phyloP scores from a whole-genome alignment of 352 stramenopile species.

The Phytopythium boreale region DNA sequence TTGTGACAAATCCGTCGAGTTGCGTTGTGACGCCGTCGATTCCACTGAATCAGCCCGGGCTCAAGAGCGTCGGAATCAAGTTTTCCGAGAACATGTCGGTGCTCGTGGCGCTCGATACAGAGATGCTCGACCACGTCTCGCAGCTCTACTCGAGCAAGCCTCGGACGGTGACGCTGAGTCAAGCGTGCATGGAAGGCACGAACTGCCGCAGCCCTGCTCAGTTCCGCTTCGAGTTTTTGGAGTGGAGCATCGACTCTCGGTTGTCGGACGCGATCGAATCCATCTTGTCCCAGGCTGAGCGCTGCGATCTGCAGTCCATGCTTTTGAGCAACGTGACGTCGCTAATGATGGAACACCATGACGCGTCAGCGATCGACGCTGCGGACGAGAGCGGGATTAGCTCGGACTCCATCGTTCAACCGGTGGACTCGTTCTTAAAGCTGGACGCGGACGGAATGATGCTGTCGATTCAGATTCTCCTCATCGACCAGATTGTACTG shows the following conservation, averaged over 20 bases:
- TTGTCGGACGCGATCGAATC: conserved; percentile 64
- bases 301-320: conserved; percentile 77
- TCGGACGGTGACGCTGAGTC: conserved; percentile 64
- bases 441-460: conserved; percentile 66
- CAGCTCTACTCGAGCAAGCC: conserved; percentile 77
- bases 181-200: conserved; percentile 63
- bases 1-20: conserved; percentile 32
- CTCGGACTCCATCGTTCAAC: conserved; percentile 11
- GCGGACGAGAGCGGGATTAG: neutral
- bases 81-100: conserved; percentile 84
- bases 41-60: conserved; percentile 52
- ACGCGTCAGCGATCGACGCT: conserved; percentile 2
- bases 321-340: conserved; percentile 42
- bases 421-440: conserved; percentile 59
- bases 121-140: conserved; percentile 71
- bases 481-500: conserved; percentile 78
- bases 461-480: conserved; percentile 76
- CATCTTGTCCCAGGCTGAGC: conserved; percentile 60
- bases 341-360: conserved; percentile 36
- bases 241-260: conserved; percentile 75
- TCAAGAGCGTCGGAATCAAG: conserved; percentile 70
- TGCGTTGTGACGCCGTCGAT: conserved; percentile 64
- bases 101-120: conserved; percentile 67
- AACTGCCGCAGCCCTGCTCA: conserved; percentile 62
- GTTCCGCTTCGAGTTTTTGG: conserved; percentile 82